These are phyloP conservation scores for Candida maris DNA, from an alignment of 805 yeast species.

Conservation along the genomic window DNA sequence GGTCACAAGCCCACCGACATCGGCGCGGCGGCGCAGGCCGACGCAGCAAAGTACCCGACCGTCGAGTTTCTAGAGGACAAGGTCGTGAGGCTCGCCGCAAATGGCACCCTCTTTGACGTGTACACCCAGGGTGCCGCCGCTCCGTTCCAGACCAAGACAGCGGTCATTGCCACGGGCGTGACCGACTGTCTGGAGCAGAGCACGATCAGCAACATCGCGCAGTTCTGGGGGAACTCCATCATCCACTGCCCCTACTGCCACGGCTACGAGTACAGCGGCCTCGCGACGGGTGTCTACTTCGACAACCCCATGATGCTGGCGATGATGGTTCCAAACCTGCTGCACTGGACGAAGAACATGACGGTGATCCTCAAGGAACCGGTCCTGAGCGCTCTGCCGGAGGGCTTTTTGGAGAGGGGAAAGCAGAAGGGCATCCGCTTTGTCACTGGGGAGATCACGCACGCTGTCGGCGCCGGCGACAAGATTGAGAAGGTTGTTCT, in stretches of 20 bases:
- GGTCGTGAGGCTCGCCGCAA: neutral
- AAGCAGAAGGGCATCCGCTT: neutral
- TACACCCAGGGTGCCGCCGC: neutral
- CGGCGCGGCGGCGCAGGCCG: neutral
- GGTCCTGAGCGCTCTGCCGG: neutral
- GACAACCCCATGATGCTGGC: neutral
- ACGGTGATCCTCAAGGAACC: neutral
- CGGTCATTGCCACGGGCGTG: conserved; percentile 1
- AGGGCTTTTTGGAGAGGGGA: neutral
- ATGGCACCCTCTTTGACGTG: neutral
- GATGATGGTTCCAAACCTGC: neutral
- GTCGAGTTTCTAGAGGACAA: neutral
- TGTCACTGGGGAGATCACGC: neutral
- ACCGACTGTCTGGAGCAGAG: neutral
- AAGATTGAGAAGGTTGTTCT: neutral
- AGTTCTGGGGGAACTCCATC: neutral
- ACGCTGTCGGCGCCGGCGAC: neutral
- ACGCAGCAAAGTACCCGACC: neutral
- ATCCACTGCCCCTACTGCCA: neutral
- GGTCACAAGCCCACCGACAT: conserved; percentile 1
- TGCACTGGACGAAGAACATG: neutral
- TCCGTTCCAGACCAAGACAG: neutral
- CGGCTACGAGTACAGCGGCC: neutral
- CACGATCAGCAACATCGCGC: neutral
- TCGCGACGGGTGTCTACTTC: neutral